These are phyloP conservation scores for Hura crepitans DNA, from an alignment of 441 rosid genomes.

Conservation along the genomic window DNA sequence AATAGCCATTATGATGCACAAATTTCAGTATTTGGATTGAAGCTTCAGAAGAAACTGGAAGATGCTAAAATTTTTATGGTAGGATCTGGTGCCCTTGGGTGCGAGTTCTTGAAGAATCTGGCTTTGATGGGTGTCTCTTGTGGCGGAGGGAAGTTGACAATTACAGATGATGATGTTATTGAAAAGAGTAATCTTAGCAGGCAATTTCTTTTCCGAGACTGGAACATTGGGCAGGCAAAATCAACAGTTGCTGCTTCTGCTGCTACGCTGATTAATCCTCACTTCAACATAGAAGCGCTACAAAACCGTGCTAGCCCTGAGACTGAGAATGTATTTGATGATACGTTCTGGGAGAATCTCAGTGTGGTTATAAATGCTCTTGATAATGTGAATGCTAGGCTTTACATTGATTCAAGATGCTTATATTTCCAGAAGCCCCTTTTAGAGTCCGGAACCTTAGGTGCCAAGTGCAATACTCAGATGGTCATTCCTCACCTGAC, in stretches of 20 bases:
- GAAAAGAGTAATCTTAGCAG: slow-evolving; percentile 95
- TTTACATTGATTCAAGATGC: slow-evolving; percentile 84
- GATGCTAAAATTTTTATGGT: slow-evolving; percentile 71
- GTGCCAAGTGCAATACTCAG: slow-evolving; percentile 88
- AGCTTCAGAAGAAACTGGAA: slow-evolving; percentile 80
- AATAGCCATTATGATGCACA: slow-evolving; percentile 85
- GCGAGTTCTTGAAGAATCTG: slow-evolving; percentile 83
- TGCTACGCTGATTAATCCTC: slow-evolving; percentile 60
- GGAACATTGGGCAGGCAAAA: slow-evolving; percentile 96
- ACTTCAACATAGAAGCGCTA: slow-evolving; percentile 62
- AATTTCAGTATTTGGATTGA: slow-evolving; percentile 78
- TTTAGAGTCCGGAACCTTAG: slow-evolving; percentile 88
- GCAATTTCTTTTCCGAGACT: slow-evolving; percentile 89
- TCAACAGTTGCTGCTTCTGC: slow-evolving; percentile 91
- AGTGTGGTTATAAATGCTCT: slow-evolving; percentile 66
- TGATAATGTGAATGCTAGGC: slow-evolving; percentile 89
- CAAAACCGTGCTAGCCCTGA: slow-evolving; percentile 84
- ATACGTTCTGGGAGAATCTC: slow-evolving; percentile 79
- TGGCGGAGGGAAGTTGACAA: slow-evolving; percentile 69
- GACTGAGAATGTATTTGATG: slow-evolving; percentile 81
- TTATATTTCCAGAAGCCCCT: slow-evolving; percentile 94
- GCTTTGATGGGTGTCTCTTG: slow-evolving; percentile 92
- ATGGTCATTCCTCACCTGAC: slow-evolving; percentile 88
- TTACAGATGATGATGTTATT: slow-evolving; percentile 89
- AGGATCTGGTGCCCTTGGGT: slow-evolving; percentile 94